Evolutionary conservation across 2,329 filamentous ascomycete genomes (phyloP), one percentile per base, ranked within the genome.

Genomic region (Trichothecium roseum): DNA sequence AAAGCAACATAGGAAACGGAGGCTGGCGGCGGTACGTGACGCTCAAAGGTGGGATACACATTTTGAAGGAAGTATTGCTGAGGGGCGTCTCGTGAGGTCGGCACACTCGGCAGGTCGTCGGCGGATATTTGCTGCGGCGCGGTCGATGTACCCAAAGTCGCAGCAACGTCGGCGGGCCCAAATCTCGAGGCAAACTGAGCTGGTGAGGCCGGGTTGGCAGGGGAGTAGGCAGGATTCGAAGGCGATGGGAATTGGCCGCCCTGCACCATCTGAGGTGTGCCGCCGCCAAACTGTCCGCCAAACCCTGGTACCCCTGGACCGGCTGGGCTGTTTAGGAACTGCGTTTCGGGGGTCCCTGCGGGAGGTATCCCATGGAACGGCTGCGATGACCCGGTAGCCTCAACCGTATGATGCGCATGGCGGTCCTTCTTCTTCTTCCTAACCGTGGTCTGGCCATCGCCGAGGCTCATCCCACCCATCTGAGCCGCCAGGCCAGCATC

Each of bases 41-140:
- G 84, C 61, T 96, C 89, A 64, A 96, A 94, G 4, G 91, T 98
- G 14, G 89, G 87, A 56, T 95, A 96, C 35, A 94, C 71, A 56
- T 94, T 84, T 46, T 72, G 78, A 47, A 93, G 73, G 55, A 89
- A 98, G 62, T 88, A 82, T 44, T 82, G 79, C 45, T 91, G 84
- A 7, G 84, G 72, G 7, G 74, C 60, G 57, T 98, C 91, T 63
- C 91, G 78, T 47, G 87, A 84, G 46, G 80, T 63, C 10, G 91
- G 88, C 34, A 98, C 75, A 53, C 88, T 95, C 29, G 91, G 91
- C 49, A 95, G 84, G 50, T 94, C 85, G 52, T 96, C 87, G 14
- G 87, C 79, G 42, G 94, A 86, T 36, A 96, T 84, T 50, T 79
- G 77, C 35, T 49, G 39, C 9, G 51, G 45, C 9, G 57, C 58